Base-by-base conservation (phyloP, 768 basidiomycete species). In the Agrocybe pediades region DNA sequence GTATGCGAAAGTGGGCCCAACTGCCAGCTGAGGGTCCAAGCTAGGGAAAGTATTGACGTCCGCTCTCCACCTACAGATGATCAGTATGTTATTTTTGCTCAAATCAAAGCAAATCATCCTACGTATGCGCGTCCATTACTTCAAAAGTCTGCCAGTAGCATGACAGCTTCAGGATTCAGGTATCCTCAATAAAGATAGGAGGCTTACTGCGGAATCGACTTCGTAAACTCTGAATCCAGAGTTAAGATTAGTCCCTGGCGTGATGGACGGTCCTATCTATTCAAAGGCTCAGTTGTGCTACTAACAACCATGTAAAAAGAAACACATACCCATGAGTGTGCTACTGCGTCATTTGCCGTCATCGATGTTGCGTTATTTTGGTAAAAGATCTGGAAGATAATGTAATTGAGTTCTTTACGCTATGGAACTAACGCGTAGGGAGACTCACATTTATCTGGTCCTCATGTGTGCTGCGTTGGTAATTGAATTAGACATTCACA, bases 81-180 rank as follows among this genome's bases (percentile, higher is more conserved):
- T 19, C 29, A 44, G 19, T 24, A 26, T 42, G 40, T 43, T 46
- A 24, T 45, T 56, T 25, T 51, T 20, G 17, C 19, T 41, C 39
- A 41, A 41, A 36, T 36, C 19, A 40, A 23, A 45, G n/a, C n/a
- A n/a, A 29, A 11, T 20, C 53, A 19, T 30, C 72, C 68, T 65
- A 88, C 85, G 90, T 92, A 64, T 88, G 81, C 1, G 88, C 87
- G 59, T 92, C 88, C 51, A 90, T 50, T 44, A 92, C 79, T 26
- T 92, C 88, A 61, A 89, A 91, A 2, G 88, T 88, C 86, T 90
- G 56, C 17, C 33, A 20, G 17, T 16, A 13, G 26, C 26, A 4
- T 46, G 15, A 11, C 36, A 26, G 24, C 9, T 21, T 2, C 46
- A 39, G 17, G 42, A 16, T 17, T n/a, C 21, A 57, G 9, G n/a